Base-by-base conservation (phyloP, 768 basidiomycete genomes). In the Gyrodon lividus region DNA sequence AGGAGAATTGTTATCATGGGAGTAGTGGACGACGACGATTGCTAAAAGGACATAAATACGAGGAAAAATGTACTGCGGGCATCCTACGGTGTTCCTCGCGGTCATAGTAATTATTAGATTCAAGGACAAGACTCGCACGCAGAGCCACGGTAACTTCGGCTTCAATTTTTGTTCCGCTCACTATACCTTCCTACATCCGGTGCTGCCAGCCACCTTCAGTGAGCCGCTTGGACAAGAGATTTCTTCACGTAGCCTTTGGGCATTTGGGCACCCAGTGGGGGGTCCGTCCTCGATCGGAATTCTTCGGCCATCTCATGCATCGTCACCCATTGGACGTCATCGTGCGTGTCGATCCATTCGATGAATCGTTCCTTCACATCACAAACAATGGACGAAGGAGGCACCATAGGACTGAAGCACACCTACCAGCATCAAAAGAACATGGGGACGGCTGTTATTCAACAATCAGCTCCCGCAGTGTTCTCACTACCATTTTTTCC, bases 261-360 rank as follows among this genome's bases (percentile, higher is more conserved):
- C 83, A 86, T 83, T 56, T 65, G 68, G 1, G 82, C 83, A 9
- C 76, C 79, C 14, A 70, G 50, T 0, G 72, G 69, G 0, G 82
- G 77, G 24, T 74, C 63, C 42, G 74, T 76, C 57, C 78, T 80
- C 19, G 69, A 70, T 52, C 84, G 77, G 61, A 86, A 86, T 30
- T 83, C 82, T 41, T 74, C 69, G 14, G 79, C 78, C 78, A 88
- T 84, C 51, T 86, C 81, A 55, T 78, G 76, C 79, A 87, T 80
- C 10, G 82, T 79, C 23, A 82, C 84, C 83, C 84, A 89, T 49
- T 87, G 75, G 3, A 89, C 79, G 43, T 81, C 77, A 14, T 82
- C 80, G 61, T 87, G 85, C 5, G 77, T 79, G 59, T 87, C 86
- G 35, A 88, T 72, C 82, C 84, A 87, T 59, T 86, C 82, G 55